These are phyloP conservation scores for Venturia carpophila DNA, from an alignment of 2,329 filamentous ascomycete genomes.

Conservation along the genomic window DNA sequence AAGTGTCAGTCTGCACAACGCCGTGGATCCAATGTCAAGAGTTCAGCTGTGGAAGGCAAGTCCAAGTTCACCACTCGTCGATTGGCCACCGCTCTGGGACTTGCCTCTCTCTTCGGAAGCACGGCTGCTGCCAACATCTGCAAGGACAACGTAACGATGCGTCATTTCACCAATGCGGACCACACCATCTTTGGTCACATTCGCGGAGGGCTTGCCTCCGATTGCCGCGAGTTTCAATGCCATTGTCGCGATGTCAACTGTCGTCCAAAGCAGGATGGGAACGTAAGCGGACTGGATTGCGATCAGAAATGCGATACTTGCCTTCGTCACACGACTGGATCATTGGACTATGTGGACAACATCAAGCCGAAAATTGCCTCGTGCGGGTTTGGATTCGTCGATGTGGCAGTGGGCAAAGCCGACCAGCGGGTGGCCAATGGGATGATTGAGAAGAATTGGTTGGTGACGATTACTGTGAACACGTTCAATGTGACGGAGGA, in stretches of 20 bases:
- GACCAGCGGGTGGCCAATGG: conserved; percentile 14
- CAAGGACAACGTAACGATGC: not conserved
- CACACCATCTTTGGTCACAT: conserved; percentile 14
- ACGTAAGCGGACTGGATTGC: not conserved
- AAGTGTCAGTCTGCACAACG: not conserved
- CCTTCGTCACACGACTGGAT: not conserved
- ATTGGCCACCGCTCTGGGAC: not conserved
- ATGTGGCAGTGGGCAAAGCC: conserved; percentile 9
- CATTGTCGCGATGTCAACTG: conserved; percentile 7
- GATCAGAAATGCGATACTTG: not conserved
- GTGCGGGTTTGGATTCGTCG: conserved; percentile 15
- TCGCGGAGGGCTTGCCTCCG: conserved; percentile 14
- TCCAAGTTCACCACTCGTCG: not conserved
- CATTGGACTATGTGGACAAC: not conserved
- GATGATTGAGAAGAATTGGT: conserved; percentile 17
- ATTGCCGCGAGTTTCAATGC: conserved; percentile 12
- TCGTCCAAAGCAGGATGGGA: conserved; percentile 1
- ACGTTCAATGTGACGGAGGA: conserved; percentile 6
- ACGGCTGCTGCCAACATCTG: not conserved
- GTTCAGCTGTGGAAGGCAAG: not conserved
- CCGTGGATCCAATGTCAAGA: not conserved
- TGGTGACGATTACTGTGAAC: conserved; percentile 17
- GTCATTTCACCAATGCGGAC: conserved; percentile 14
- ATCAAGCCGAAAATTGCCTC: not conserved
- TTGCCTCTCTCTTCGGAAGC: not conserved